These are phyloP conservation scores for Termitomyces sp. DNA, from an alignment of 768 basidiomycete genomes.

Conservation along the genomic window DNA sequence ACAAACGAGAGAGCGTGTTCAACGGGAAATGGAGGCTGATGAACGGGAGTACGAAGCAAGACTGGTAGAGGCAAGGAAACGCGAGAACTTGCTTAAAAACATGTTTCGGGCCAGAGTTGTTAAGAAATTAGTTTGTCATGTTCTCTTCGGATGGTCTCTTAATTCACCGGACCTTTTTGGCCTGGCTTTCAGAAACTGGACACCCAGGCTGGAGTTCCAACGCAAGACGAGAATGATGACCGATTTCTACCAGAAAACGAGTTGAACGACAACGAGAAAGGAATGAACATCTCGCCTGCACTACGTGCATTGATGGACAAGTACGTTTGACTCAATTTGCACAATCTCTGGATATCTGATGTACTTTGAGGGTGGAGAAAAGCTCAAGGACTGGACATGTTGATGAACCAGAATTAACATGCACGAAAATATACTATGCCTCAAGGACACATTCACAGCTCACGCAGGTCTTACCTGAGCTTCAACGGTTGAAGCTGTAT, in stretches of 20 bases:
- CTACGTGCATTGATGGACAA: conserved; percentile 76
- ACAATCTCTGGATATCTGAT: conserved; percentile 1
- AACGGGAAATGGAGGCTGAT: conserved; percentile 60
- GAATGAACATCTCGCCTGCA: conserved; percentile 64
- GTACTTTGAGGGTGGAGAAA: conserved; percentile 25
- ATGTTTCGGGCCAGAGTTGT: conserved; percentile 49
- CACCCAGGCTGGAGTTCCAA: conserved; percentile 4
- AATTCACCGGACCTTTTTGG: not conserved
- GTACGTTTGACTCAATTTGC: conserved; percentile 32
- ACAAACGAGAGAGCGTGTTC: conserved; percentile 61
- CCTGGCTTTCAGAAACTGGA: conserved; percentile 10
- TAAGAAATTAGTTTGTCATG: conserved; percentile 50
- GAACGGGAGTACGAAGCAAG: conserved; percentile 60
- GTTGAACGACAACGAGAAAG: conserved; percentile 31
- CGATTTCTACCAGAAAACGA: conserved; percentile 64
- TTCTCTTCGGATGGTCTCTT: not conserved
- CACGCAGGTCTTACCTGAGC: conserved; percentile 82
- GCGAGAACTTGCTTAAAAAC: conserved; percentile 50
- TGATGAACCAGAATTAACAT: conserved; percentile 44
- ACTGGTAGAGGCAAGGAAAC: conserved; percentile 53
- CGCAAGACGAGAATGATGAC: conserved; percentile 49
- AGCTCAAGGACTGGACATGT: conserved; percentile 14
- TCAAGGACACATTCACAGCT: conserved; percentile 97
- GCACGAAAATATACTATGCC: conserved; percentile 87
- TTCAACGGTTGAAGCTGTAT: conserved; percentile 60